Percentiles rank a stretch among this genome's conserved stretches.
phyloP scores from a whole-genome alignment of 2,329 filamentous ascomycete species.

The Alternaria sp. region DNA sequence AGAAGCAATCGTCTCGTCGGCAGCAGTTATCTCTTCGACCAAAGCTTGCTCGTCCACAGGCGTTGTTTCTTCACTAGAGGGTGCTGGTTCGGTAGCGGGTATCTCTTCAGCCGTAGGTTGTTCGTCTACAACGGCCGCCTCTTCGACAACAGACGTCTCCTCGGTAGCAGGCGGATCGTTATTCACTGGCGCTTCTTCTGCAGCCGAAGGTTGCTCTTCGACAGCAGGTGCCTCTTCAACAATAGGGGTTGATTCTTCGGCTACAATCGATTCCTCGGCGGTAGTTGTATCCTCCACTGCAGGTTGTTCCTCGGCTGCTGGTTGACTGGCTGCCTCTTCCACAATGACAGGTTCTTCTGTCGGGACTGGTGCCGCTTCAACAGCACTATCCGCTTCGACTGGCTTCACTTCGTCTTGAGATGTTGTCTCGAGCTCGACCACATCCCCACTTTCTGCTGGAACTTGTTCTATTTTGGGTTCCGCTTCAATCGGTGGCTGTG shows the following conservation, averaged over 20 bases:
- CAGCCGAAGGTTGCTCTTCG: background rate
- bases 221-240: background rate
- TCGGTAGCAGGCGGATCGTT: background rate
- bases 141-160: background rate
- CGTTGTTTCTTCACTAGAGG: background rate
- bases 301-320: background rate
- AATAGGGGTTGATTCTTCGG: background rate
- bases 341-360: background rate
- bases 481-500: background rate
- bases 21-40: background rate
- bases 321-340: constrained; percentile 2
- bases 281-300: background rate
- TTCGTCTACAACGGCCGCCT: background rate
- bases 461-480: background rate
- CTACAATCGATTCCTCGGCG: background rate
- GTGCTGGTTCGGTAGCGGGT: background rate
- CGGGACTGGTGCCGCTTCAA: background rate
- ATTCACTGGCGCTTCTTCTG: background rate
- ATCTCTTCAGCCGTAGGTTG: background rate
- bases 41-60: background rate
- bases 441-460: background rate
- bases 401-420: constrained; percentile 2
- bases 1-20: background rate
- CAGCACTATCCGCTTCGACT: background rate
- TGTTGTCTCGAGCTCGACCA: background rate